Percentiles rank a stretch among this genome's conserved stretches.
phyloP scores from a whole-genome alignment of 495 filamentous ascomycete species.

The Ramalina intermedia region DNA sequence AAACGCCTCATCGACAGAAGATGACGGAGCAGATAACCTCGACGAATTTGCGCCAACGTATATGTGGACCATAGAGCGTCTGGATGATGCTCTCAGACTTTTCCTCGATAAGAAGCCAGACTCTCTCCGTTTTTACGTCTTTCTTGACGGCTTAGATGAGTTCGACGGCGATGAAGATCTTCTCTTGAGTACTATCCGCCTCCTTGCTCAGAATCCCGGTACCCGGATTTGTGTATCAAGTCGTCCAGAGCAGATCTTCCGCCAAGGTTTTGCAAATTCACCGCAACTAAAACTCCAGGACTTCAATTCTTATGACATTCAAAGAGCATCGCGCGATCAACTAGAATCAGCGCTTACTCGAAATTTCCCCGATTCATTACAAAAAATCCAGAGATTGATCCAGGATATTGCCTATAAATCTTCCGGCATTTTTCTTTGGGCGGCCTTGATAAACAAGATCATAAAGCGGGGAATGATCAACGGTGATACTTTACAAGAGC shows the following conservation, averaged over 20 bases:
- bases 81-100: background rate
- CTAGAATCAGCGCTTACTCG: background rate
- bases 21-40: too few species aligned
- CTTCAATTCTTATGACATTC: background rate
- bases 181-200: background rate
- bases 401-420: background rate
- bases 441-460: background rate
- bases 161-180: slow-evolving; percentile 8
- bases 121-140: background rate
- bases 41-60: too few species aligned
- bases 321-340: background rate
- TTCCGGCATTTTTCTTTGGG: slow-evolving; percentile 4
- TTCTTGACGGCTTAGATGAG: slow-evolving; percentile 28
- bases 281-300: slow-evolving; percentile 1
- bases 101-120: background rate
- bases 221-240: slow-evolving; percentile 1
- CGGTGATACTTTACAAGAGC: background rate
- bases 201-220: background rate
- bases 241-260: slow-evolving; percentile 4
- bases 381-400: background rate
- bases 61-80: slow-evolving; percentile 1
- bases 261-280: background rate
- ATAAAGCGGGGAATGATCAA: background rate
- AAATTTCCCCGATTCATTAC: background rate
- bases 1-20: too few species aligned